A percentile compares a stretch with the other conserved stretches of the same genome.
Conservation (phyloP, 2,329 filamentous ascomycete species). For the Cladosporium sp. region DNA sequence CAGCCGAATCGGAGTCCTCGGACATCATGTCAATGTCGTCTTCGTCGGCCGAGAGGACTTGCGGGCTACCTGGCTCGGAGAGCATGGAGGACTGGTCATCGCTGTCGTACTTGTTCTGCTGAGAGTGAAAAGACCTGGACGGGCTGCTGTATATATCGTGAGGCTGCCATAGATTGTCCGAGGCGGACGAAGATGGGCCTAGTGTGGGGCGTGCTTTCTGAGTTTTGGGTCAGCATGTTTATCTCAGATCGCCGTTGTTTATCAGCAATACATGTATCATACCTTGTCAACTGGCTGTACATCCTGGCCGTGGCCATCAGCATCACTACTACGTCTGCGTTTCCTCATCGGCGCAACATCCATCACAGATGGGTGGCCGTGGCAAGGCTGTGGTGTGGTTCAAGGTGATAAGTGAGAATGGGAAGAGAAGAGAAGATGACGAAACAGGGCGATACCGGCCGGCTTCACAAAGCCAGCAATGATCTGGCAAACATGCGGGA, state of each 20-base stretch:
- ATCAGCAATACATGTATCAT: neutral
- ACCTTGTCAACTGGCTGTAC: constrained; percentile 11
- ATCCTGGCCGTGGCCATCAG: neutral
- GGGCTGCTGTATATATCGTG: constrained; percentile 14
- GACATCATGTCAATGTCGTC: constrained; percentile 22
- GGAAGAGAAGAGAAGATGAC: neutral
- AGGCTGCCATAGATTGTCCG: constrained; percentile 16
- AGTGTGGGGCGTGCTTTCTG: constrained; percentile 18
- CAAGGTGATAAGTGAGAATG: neutral
- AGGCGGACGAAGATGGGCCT: neutral
- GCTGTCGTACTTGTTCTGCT: constrained; percentile 35
- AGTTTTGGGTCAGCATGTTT: neutral
- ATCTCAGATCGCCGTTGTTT: neutral
- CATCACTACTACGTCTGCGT: constrained; percentile 17
- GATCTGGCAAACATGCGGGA: constrained; percentile 11
- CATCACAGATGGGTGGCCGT: constrained; percentile 4
- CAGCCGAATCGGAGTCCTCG: constrained; percentile 22
- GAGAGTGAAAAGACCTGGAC: constrained; percentile 13
- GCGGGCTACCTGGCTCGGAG: constrained; percentile 35
- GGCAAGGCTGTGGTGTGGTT: constrained; percentile 6
- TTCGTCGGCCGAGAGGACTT: constrained; percentile 32
- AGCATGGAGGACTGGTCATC: constrained; percentile 35
- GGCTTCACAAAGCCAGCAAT: constrained; percentile 10
- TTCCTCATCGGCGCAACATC: constrained; percentile 2
- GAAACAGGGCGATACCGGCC: constrained; percentile 2